Percentiles rank a stretch among this genome's conserved stretches.
Conservation (phyloP, 495 filamentous ascomycete species). For the Pyrenula aspistea region DNA sequence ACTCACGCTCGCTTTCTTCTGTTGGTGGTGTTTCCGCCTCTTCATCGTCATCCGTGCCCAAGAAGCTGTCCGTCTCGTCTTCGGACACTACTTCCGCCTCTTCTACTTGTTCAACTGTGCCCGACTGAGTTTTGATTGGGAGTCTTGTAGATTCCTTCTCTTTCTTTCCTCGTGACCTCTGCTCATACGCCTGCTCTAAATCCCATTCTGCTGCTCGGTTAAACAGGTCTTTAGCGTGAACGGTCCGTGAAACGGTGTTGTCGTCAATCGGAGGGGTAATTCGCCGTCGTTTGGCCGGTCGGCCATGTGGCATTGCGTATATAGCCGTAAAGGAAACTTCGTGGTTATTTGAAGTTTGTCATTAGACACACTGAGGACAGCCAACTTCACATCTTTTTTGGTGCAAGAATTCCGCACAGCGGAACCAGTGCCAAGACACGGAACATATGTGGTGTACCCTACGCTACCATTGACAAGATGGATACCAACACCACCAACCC, state of each 20-base stretch:
- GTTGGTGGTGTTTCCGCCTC: slow-evolving; percentile 17
- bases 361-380: too few species aligned
- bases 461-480: too few species aligned
- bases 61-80: slow-evolving; percentile 36
- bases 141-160: slow-evolving; percentile 60
- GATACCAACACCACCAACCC: too few species aligned
- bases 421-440: too few species aligned
- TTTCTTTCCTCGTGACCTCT: slow-evolving; percentile 62
- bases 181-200: slow-evolving; percentile 85
- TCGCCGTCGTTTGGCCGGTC: slow-evolving; percentile 39
- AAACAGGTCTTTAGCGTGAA: slow-evolving; percentile 22
- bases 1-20: slow-evolving; percentile 40
- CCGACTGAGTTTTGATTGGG: slow-evolving; percentile 72
- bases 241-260: slow-evolving; percentile 20
- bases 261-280: slow-evolving; percentile 38
- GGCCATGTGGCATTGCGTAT: slow-evolving; percentile 34
- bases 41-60: slow-evolving; percentile 35
- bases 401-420: too few species aligned
- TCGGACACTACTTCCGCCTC: slow-evolving; percentile 29
- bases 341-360: too few species aligned
- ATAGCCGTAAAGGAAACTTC: too few species aligned
- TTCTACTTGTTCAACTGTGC: slow-evolving; percentile 50
- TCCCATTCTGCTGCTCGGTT: slow-evolving; percentile 54
- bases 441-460: too few species aligned
- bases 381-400: too few species aligned